phyloP scores from a whole-genome alignment of 768 basidiomycete species.

The Gloeopeniophorella convolvens region DNA sequence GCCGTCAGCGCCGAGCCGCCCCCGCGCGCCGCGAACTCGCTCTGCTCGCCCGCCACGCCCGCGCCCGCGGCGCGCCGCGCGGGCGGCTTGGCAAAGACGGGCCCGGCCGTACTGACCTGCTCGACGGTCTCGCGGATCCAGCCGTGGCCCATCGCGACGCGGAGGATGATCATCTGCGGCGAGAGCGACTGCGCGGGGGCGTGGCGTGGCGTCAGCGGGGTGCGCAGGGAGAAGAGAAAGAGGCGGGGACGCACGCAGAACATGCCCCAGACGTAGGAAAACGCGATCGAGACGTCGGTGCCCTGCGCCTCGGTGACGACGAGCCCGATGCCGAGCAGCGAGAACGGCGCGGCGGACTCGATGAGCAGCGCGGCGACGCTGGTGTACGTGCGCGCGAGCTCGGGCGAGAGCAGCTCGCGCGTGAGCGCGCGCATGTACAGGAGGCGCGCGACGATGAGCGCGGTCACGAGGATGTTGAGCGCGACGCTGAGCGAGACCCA shows the following conservation, averaged over 20 bases:
- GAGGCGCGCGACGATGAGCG: constrained; percentile 35
- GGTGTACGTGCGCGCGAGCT: constrained; percentile 33
- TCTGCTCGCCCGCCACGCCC: not conserved
- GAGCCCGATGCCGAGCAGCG: constrained; percentile 33
- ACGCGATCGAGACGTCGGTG: constrained; percentile 30
- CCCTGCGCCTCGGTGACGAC: constrained; percentile 34
- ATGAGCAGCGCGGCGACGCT: constrained; percentile 33
- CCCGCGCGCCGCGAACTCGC: too few species aligned
- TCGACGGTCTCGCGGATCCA: constrained; percentile 27
- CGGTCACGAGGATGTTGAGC: constrained; percentile 38
- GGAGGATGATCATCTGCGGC: constrained; percentile 30
- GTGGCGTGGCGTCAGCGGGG: not conserved
- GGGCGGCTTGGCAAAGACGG: not conserved
- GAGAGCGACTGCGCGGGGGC: constrained; percentile 28
- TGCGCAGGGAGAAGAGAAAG: not conserved
- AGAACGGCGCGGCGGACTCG: constrained; percentile 37
- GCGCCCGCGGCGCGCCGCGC: not conserved
- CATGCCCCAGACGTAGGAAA: constrained; percentile 38
- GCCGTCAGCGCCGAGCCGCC: too few species aligned
- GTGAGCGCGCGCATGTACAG: constrained; percentile 28
- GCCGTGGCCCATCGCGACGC: constrained; percentile 29
- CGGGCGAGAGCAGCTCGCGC: constrained; percentile 26
- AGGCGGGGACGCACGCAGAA: constrained; percentile 27
- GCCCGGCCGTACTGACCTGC: not conserved
- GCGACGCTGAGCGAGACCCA: constrained; percentile 37